A percentile compares a stretch with the other conserved stretches of the same genome.
Evolutionary conservation across 148 eudicot genomes (phyloP).

Genomic region (Fagopyrum esculentum): DNA sequence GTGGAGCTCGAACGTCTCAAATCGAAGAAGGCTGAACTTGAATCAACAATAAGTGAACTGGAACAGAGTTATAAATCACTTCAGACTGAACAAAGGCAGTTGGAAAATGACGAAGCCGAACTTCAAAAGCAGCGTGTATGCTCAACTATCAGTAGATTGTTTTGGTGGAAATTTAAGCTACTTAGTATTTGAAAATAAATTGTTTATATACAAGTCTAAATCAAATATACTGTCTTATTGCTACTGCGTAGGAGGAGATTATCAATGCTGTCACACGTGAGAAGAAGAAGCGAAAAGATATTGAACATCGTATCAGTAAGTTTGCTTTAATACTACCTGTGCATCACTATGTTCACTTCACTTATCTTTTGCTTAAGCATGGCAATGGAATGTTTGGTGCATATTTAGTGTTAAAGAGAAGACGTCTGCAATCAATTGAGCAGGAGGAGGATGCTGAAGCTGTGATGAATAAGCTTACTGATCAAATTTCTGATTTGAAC

Average conservation of each 20-base stretch:
- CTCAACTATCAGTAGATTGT: slow-evolving; percentile 12
- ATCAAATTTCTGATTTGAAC: slow-evolving; percentile 42
- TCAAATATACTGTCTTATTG: slow-evolving; percentile 4
- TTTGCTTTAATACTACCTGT: slow-evolving; percentile 17
- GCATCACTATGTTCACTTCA: not conserved
- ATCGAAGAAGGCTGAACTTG: slow-evolving; percentile 43
- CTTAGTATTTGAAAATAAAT: not conserved
- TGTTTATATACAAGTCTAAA: not conserved
- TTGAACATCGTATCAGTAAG: slow-evolving; percentile 66
- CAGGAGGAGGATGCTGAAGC: slow-evolving; percentile 54
- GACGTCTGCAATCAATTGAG: slow-evolving; percentile 36
- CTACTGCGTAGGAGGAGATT: slow-evolving; percentile 57
- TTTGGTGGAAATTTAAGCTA: not conserved
- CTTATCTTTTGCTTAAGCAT: not conserved
- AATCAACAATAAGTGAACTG: slow-evolving; percentile 32
- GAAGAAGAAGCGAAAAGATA: slow-evolving; percentile 44
- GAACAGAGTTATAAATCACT: slow-evolving; percentile 38
- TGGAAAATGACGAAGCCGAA: slow-evolving; percentile 70
- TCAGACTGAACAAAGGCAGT: slow-evolving; percentile 39
- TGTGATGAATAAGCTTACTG: slow-evolving; percentile 45
- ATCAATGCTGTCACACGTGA: slow-evolving; percentile 25
- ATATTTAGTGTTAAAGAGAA: slow-evolving; percentile 47
- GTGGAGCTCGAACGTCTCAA: slow-evolving; percentile 51
- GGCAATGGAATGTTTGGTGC: slow-evolving; percentile 14
- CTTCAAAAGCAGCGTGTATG: slow-evolving; percentile 74